Percentiles rank a stretch among this genome's conserved stretches.
phyloP scores from a whole-genome alignment of 768 basidiomycete genomes.

The Hebeloma cylindrosporum region DNA sequence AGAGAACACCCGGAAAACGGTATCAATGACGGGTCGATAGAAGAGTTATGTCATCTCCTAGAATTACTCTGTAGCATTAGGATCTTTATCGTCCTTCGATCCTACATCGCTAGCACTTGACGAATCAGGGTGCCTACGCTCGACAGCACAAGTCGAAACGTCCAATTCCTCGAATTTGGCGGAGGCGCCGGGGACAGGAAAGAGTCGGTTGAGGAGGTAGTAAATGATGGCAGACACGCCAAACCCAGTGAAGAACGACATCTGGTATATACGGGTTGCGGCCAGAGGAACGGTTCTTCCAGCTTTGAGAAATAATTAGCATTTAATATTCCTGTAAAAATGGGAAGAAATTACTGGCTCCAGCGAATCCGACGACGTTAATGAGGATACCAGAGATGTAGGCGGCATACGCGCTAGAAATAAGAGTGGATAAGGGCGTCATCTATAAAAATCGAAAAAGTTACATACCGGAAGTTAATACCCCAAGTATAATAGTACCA shows the following conservation, averaged over 20 bases:
- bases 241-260: conserved; percentile 87
- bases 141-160: conserved; percentile 33
- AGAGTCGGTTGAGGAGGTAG: conserved; percentile 53
- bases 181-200: conserved; percentile 55
- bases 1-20: too few species aligned
- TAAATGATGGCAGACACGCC: conserved; percentile 68
- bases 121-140: conserved; percentile 5
- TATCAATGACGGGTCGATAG: too few species aligned
- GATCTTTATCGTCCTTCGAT: conserved; percentile 7
- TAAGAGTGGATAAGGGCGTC: conserved; percentile 1
- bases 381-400: conserved; percentile 77
- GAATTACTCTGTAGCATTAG: too few species aligned
- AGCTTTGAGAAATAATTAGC: conserved; percentile 30
- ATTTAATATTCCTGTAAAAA: conserved; percentile 2
- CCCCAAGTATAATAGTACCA: conserved; percentile 81
- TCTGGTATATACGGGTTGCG: conserved; percentile 71
- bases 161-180: conserved; percentile 57
- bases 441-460: conserved; percentile 5
- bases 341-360: conserved; percentile 51
- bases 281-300: conserved; percentile 62
- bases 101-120: conserved; percentile 14
- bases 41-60: too few species aligned
- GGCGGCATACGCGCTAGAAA: conserved; percentile 56
- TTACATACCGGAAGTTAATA: conserved; percentile 66
- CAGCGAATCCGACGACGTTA: conserved; percentile 81